Evolutionary conservation across 164 flowering plant genomes (phyloP).

Genomic region (Vitis vinifera): ASM3070453v1 NC_081818.1:1513501-1514000

Average conservation of each 20-base stretch:
- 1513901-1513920: background rate
- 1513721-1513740: constrained; percentile 33
- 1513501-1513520: constrained; percentile 37
- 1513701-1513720: constrained; percentile 36
- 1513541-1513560: constrained; percentile 53
- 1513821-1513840: constrained; percentile 21
- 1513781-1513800: constrained; percentile 34
- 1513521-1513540: constrained; percentile 32
- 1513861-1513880: constrained; percentile 2
- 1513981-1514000: background rate
- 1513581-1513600: constrained; percentile 48
- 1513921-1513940: background rate
- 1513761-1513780: constrained; percentile 29
- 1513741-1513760: constrained; percentile 26
- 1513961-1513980: background rate
- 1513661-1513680: constrained; percentile 35
- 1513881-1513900: background rate
- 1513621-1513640: constrained; percentile 33
- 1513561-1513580: constrained; percentile 27
- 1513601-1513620: constrained; percentile 37
- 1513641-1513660: constrained; percentile 21
- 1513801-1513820: constrained; percentile 23
- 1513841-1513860: background rate
- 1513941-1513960: background rate
- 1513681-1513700: constrained; percentile 32